Evolutionary conservation across 2,329 filamentous ascomycete species (phyloP).

Genomic region (Neonectria neomacrospora): DNA sequence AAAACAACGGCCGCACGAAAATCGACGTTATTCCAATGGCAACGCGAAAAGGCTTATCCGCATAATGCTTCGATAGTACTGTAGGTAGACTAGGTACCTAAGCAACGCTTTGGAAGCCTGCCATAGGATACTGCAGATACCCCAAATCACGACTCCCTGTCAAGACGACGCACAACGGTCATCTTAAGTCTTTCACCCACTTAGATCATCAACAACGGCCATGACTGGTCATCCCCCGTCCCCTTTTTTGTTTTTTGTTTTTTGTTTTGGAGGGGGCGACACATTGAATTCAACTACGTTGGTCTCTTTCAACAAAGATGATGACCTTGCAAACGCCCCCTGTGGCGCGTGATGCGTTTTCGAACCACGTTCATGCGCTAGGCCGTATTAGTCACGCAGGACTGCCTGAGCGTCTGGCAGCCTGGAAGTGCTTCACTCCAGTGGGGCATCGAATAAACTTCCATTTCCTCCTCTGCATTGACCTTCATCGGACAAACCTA

Average conservation of each 20-base stretch:
- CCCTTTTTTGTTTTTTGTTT: too few relatives aligned
- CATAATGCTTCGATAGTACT: neutral
- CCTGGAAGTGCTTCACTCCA: slow-evolving; percentile 20
- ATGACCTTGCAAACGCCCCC: neutral
- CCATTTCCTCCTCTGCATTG: slow-evolving; percentile 9
- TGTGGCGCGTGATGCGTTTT: neutral
- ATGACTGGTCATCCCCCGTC: neutral
- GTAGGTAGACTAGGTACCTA: too few relatives aligned
- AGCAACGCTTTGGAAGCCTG: neutral
- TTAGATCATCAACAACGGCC: neutral
- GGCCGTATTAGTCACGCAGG: slow-evolving; percentile 24
- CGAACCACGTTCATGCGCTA: slow-evolving; percentile 25
- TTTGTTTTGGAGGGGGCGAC: too few relatives aligned
- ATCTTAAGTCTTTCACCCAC: neutral
- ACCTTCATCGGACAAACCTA: slow-evolving; percentile 12
- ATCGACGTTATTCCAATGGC: neutral
- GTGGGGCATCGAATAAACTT: slow-evolving; percentile 39
- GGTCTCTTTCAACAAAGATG: neutral
- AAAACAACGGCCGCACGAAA: neutral
- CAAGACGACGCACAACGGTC: neutral
- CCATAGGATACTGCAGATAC: neutral
- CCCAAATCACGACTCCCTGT: neutral
- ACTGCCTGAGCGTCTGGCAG: slow-evolving; percentile 33
- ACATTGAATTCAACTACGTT: neutral
- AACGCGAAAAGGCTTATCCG: neutral